phyloP scores from a whole-genome alignment of 2,329 filamentous ascomycete genomes.

The Colletotrichum abscissum region DNA sequence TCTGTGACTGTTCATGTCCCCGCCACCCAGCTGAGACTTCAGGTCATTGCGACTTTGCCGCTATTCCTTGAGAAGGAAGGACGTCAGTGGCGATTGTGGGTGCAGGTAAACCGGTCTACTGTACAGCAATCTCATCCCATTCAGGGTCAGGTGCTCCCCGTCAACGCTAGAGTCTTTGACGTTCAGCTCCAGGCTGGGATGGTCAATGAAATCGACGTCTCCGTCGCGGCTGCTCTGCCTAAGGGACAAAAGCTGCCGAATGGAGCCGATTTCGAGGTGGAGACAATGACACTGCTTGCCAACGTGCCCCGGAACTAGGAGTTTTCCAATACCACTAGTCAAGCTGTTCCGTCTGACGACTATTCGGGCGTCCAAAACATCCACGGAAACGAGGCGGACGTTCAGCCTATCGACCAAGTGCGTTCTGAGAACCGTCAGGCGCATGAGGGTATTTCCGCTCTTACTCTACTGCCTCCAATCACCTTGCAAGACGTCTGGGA shows the following conservation, averaged over 20 bases:
- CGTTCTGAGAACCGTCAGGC: neutral
- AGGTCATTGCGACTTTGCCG: constrained; percentile 75
- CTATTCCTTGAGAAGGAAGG: constrained; percentile 67
- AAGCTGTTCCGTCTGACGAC: neutral
- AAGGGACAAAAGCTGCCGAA: constrained; percentile 66
- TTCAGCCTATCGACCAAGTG: neutral
- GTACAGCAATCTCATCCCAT: constrained; percentile 63
- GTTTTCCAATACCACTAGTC: neutral
- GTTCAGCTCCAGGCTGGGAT: constrained; percentile 73
- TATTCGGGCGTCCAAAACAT: neutral
- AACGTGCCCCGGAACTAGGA: constrained; percentile 69
- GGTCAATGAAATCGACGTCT: constrained; percentile 82
- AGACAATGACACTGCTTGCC: constrained; percentile 81
- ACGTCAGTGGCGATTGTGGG: constrained; percentile 82
- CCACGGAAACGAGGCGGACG: neutral
- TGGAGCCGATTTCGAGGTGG: constrained; percentile 77
- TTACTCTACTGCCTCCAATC: constrained; percentile 19
- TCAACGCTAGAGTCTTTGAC: constrained; percentile 78
- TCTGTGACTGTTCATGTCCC: constrained; percentile 79
- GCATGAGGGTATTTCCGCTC: neutral
- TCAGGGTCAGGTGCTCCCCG: constrained; percentile 65
- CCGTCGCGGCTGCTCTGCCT: constrained; percentile 78
- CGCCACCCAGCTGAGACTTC: constrained; percentile 74
- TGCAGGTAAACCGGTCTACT: constrained; percentile 75
- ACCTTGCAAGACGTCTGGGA: constrained; percentile 25